Percentiles rank a stretch among this genome's conserved stretches.
These are phyloP conservation scores for Penicillium manginii DNA, from an alignment of 495 filamentous ascomycete species.

Conservation along the genomic window DNA sequence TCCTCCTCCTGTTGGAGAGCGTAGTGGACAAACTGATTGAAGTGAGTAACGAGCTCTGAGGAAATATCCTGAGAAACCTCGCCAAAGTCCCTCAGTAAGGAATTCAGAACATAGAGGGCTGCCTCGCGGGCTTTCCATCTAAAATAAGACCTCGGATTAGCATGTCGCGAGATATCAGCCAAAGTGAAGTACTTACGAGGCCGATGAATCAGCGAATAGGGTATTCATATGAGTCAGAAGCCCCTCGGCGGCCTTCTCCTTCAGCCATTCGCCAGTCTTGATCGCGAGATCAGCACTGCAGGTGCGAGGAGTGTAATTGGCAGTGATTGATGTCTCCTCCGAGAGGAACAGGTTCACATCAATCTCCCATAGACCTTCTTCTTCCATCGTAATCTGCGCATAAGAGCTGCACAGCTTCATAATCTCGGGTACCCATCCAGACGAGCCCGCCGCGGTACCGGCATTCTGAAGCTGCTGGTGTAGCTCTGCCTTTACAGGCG, in stretches of 20 bases:
- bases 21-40: constrained; percentile 76
- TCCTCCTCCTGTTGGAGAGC: constrained; percentile 69
- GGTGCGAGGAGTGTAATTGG: constrained; percentile 92
- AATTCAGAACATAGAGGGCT: constrained; percentile 78
- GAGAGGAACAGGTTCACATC: constrained; percentile 94
- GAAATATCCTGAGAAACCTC: constrained; percentile 71
- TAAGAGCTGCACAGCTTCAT: constrained; percentile 82
- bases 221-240: constrained; percentile 72
- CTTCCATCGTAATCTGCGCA: constrained; percentile 90
- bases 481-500: constrained; percentile 83
- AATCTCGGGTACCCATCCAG: constrained; percentile 77
- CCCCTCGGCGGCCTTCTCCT: constrained; percentile 68
- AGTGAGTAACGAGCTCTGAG: constrained; percentile 66
- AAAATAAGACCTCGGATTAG: background rate
- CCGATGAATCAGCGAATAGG: constrained; percentile 58
- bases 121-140: constrained; percentile 76
- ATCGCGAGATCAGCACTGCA: constrained; percentile 89
- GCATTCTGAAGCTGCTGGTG: constrained; percentile 69
- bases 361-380: constrained; percentile 93
- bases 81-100: constrained; percentile 76
- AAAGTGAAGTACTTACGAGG: constrained; percentile 52
- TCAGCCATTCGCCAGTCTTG: constrained; percentile 91
- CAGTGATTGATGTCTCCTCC: constrained; percentile 93
- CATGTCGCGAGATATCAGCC: background rate
- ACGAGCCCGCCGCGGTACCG: constrained; percentile 56